Conservation (phyloP, 2,329 filamentous ascomycete genomes). For the Trichoderma polysporum region DNA sequence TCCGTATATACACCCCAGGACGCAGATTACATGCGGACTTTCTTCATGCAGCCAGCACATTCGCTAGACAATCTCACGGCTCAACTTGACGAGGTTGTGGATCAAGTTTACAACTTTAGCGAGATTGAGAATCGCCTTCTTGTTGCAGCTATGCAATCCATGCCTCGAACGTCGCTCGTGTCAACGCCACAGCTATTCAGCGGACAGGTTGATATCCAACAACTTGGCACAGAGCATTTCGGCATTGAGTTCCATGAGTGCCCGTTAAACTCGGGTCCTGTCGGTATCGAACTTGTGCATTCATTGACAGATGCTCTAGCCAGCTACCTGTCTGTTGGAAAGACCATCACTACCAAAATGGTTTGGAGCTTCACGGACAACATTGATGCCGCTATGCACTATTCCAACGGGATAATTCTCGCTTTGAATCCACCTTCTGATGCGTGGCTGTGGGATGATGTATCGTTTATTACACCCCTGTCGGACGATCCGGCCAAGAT, state of each 20-base stretch:
- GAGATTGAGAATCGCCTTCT: conserved; percentile 18
- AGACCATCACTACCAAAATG: conserved; percentile 19
- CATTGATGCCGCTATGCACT: conserved; percentile 9
- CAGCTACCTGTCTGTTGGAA: conserved; percentile 11
- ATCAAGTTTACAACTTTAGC: conserved; percentile 9
- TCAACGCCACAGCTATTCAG: conserved; percentile 17
- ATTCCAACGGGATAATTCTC: conserved; percentile 19
- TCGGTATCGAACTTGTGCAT: background rate
- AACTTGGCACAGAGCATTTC: conserved; percentile 8
- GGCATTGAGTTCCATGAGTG: conserved; percentile 18
- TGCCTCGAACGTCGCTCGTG: conserved; percentile 12
- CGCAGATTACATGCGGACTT: conserved; percentile 8
- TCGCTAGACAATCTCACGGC: conserved; percentile 6
- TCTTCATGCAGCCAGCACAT: conserved; percentile 18
- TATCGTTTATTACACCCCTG: conserved; percentile 14
- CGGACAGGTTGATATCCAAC: conserved; percentile 19
- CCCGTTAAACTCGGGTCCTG: conserved; percentile 8
- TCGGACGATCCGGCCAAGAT: conserved; percentile 15
- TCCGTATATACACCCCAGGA: conserved; percentile 16
- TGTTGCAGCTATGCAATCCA: conserved; percentile 1
- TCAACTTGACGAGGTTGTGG: conserved; percentile 1
- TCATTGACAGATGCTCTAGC: conserved; percentile 3
- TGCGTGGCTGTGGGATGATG: conserved; percentile 9
- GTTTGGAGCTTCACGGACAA: conserved; percentile 20
- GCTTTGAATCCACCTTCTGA: background rate